These are phyloP conservation scores for Talaromyces stipitatus DNA, from an alignment of 495 filamentous ascomycete genomes.

Conservation along the genomic window DNA sequence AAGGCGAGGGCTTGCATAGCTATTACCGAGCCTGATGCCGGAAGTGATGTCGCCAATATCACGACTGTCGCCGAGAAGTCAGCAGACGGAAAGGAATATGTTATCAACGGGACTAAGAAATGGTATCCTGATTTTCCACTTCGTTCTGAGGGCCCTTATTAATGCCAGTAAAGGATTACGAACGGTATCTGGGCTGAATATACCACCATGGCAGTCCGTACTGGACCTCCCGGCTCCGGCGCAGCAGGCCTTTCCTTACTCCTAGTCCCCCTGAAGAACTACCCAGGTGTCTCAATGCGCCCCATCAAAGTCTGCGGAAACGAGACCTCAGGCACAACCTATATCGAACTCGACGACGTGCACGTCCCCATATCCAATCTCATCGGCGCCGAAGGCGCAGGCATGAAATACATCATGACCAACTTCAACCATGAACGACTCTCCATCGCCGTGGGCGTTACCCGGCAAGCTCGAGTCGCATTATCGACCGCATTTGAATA, in stretches of 20 bases:
- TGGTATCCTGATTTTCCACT: conserved; percentile 35
- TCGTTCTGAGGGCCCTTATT: not conserved
- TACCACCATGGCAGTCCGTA: conserved; percentile 68
- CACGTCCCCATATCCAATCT: conserved; percentile 61
- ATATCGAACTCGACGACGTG: conserved; percentile 69
- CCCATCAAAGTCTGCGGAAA: conserved; percentile 55
- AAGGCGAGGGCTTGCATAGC: conserved; percentile 63
- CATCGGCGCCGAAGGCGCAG: conserved; percentile 60
- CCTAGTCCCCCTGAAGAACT: conserved; percentile 56
- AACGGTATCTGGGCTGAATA: conserved; percentile 73
- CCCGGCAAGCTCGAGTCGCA: conserved; percentile 56
- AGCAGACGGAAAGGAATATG: conserved; percentile 56
- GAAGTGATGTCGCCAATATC: conserved; percentile 66
- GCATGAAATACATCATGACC: conserved; percentile 72
- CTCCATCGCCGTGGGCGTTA: conserved; percentile 54
- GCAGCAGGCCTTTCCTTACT: conserved; percentile 55
- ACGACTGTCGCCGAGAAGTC: conserved; percentile 57
- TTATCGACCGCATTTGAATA: conserved; percentile 60
- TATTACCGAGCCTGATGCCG: conserved; percentile 69
- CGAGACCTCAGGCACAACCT: conserved; percentile 59
- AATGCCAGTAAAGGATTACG: conserved; percentile 48
- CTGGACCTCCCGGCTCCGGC: conserved; percentile 53
- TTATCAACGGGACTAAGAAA: conserved; percentile 73
- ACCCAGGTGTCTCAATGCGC: conserved; percentile 58
- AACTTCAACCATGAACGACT: conserved; percentile 82